Evolutionary conservation across 139 green algal genomes (phyloP), one percentile per base, ranked within the genome.

Genomic region (Picochlorum sp.): DNA sequence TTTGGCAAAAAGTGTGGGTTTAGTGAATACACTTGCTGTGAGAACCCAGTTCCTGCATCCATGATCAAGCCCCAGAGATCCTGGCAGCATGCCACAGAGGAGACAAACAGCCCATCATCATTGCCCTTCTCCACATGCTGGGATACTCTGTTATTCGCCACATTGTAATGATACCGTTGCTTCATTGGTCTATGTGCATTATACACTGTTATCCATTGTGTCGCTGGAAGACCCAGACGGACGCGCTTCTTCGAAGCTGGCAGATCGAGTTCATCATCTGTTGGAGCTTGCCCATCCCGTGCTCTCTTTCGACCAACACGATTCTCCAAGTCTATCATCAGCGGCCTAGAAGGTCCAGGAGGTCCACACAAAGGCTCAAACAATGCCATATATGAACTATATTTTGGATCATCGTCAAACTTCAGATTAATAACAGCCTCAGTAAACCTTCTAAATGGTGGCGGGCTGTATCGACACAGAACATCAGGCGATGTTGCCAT

Each of bases 161-260:
- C 94, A 71, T 99, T 99, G 87, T 98, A 98, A 80, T 99, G 94
- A 74, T 98, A 98, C 58, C 93, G 83, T 81, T 99, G 94, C 85
- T 99, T 99, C 94, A 98, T 99, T 56, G 94, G 90, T 50, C 85
- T 71, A 76, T 96, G 89, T 32, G 90, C 91, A 74, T 98, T 98
- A 85, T 99, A 99, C 10, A 98, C 88, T 4, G 94, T 97, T 71
- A 99, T 97, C 94, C 94, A 99, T 82, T 99, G 94, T 32, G 86
- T 92, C 21, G 94, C 93, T 8, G 94, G 94, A 66, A 97, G 80
- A 8, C 94, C 94, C 63, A 98, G 73, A 32, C 94, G 79, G 20
- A 95, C 87, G 76, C 96, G 95, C 82, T 97, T 97, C 81, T 95
- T 95, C 28, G 91, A 83, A 47, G 71, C 60, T 44, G 56, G 68